These are phyloP conservation scores for Trichoderma lentiforme DNA, from an alignment of 2,329 filamentous ascomycete genomes.

Conservation along the genomic window DNA sequence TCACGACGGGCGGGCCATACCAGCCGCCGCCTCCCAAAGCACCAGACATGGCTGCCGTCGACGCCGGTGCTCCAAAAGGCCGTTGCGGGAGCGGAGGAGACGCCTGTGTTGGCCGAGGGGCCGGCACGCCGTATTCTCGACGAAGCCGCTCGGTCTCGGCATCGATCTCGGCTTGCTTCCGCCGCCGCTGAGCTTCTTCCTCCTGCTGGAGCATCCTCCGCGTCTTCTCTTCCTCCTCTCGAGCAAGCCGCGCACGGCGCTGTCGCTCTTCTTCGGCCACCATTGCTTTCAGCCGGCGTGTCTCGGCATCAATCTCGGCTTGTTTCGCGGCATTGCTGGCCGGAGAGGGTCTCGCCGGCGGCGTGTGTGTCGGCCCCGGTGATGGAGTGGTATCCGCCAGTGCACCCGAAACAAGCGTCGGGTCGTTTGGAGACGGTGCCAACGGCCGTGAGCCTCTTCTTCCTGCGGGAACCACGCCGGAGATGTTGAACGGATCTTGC, in stretches of 20 bases:
- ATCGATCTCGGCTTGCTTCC: conserved; percentile 60
- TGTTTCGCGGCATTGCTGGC: conserved; percentile 28
- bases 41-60: conserved; percentile 11
- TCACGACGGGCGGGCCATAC: conserved; percentile 21
- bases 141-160: conserved; percentile 79
- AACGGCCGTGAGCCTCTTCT: conserved; percentile 42
- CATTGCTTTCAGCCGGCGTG: conserved; percentile 62
- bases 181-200: conserved; percentile 53
- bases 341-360: conserved; percentile 20
- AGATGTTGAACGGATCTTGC: conserved; percentile 75
- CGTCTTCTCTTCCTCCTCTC: conserved; percentile 56
- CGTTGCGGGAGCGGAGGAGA: conserved; percentile 36
- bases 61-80: conserved; percentile 11
- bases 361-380: conserved; percentile 21
- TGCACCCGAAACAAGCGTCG: conserved; percentile 37
- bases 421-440: conserved; percentile 23
- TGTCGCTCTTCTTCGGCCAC: conserved; percentile 49
- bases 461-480: conserved; percentile 35
- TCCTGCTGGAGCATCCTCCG: conserved; percentile 65
- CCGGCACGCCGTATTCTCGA: conserved; percentile 61
- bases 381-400: conserved; percentile 32
- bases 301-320: conserved; percentile 67
- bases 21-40: conserved; percentile 18
- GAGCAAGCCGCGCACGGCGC: conserved; percentile 53
- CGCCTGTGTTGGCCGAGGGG: conserved; percentile 34